phyloP scores from a whole-genome alignment of 108 stramenopile genomes.

The Cyclotella baltica region DNA sequence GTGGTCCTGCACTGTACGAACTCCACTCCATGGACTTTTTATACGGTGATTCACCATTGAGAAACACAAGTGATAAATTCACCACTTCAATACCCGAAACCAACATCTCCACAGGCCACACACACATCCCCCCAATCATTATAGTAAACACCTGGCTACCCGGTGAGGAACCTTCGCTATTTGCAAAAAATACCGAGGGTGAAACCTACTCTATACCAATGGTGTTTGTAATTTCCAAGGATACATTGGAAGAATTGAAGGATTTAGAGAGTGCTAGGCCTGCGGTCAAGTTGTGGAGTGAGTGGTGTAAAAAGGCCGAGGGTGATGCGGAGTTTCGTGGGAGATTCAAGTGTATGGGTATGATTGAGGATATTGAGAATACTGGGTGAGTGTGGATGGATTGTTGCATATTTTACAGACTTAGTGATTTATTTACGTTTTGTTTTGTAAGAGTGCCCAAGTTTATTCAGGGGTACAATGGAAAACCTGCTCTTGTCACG shows the following conservation, averaged over 20 bases:
- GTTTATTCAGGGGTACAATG: conserved; percentile 65
- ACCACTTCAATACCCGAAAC: conserved; percentile 46
- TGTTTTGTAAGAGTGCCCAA: conserved; percentile 48
- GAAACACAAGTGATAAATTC: conserved; percentile 45
- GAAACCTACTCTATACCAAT: conserved; percentile 53
- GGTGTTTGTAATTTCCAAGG: conserved; percentile 57
- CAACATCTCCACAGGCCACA: conserved; percentile 55
- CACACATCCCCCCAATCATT: conserved; percentile 61
- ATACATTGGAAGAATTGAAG: conserved; percentile 59
- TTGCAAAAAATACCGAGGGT: conserved; percentile 44
- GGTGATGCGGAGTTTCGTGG: conserved; percentile 59
- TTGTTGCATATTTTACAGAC: neutral
- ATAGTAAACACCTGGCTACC: conserved; percentile 56
- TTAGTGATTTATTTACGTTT: neutral
- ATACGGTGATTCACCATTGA: conserved; percentile 38
- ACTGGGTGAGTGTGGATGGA: conserved; percentile 20
- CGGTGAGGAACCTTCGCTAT: conserved; percentile 55
- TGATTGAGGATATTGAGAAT: conserved; percentile 57
- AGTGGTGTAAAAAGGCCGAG: conserved; percentile 66
- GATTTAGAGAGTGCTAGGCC: conserved; percentile 64
- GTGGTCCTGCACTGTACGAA: conserved; percentile 54
- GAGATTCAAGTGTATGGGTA: conserved; percentile 65
- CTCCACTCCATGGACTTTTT: conserved; percentile 53
- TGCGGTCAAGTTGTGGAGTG: conserved; percentile 61
- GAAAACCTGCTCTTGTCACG: conserved; percentile 68